Base-by-base conservation (phyloP, 768 basidiomycete genomes). In the Mrakia blollopis region DNA sequence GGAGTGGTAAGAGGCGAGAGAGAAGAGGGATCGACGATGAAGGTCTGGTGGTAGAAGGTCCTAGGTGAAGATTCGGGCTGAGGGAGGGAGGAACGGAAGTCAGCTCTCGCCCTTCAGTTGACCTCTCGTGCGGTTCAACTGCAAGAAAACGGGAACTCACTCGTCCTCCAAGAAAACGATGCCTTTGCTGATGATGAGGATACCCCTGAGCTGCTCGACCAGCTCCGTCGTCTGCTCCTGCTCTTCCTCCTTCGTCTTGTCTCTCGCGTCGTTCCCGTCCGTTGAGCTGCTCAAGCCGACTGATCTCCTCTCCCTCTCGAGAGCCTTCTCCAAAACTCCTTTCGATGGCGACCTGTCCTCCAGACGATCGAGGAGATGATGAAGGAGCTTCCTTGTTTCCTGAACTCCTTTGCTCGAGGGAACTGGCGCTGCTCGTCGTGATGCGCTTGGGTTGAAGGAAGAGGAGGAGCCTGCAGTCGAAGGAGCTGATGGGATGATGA, bases 1-100 rank as follows among this genome's bases (percentile, higher is more conserved):
- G 75, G 28, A 79, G 35, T 2, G 54, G 35, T 32, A 80, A 7
- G 89, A 91, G n/a, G 86, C 86, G 47, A 90, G 86, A 50, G 89
- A 83, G 37, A 86, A 87, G 18, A 90, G 87, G 81, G 89, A 85
- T 2, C 79, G 78, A 35, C 79, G 74, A 30, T 30, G 50, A 6
- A 14, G 47, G 2, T 50, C 21, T 50, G 18, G 47, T 21, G 47
- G 18, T 50, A 18, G 47, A 18, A 50, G 37, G 50, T 65, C 32
- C 32, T 4, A 35, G 63, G 25, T 65, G 63, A 10, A 18, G 63
- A 21, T 13, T 39, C 5, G n/a, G 37, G 37, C 30, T 35, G 37
- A 65, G 21, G 37, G 13, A 13, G 5, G 10, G 63, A 21, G 18
- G 30, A 65, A 39, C 16, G 30, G 8, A 65, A 23, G 32, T 30